phyloP scores from a whole-genome alignment of 371 early-diverging fungal genomes.

The Rhizomucor miehei region DNA sequence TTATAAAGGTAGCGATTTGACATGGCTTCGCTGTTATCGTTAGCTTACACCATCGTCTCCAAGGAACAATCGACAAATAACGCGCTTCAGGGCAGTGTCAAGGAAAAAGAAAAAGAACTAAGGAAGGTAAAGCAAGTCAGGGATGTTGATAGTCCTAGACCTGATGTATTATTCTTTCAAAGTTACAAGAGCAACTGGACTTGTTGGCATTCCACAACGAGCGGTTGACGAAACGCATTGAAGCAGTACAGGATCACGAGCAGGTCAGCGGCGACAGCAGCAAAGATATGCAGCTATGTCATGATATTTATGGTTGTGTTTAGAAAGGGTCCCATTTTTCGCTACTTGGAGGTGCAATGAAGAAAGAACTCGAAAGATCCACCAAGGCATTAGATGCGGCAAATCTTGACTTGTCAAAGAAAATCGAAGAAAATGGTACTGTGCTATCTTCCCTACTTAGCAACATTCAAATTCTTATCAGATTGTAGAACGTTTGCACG shows the following conservation, averaged over 20 bases:
- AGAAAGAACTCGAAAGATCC: constrained; percentile 60
- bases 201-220: constrained; percentile 64
- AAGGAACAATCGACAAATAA: constrained; percentile 63
- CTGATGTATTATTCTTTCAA: too few species aligned
- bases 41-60: not conserved
- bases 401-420: constrained; percentile 49
- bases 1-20: constrained; percentile 47
- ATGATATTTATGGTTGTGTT: not conserved
- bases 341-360: constrained; percentile 54
- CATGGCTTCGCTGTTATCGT: not conserved
- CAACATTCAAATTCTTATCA: too few species aligned
- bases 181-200: constrained; percentile 61
- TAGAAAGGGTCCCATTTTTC: constrained; percentile 51
- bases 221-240: constrained; percentile 63
- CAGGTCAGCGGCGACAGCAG: constrained; percentile 18
- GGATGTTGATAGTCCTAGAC: not conserved
- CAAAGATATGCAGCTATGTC: not conserved
- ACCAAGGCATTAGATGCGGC: constrained; percentile 53
- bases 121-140: constrained; percentile 41
- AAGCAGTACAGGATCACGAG: constrained; percentile 54
- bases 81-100: constrained; percentile 54
- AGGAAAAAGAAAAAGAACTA: constrained; percentile 67
- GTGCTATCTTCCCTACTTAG: too few species aligned
- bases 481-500: constrained; percentile 43
- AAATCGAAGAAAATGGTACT: constrained; percentile 64